phyloP scores from a whole-genome alignment of 441 rosid species.

The Syzygium malaccense region DNA sequence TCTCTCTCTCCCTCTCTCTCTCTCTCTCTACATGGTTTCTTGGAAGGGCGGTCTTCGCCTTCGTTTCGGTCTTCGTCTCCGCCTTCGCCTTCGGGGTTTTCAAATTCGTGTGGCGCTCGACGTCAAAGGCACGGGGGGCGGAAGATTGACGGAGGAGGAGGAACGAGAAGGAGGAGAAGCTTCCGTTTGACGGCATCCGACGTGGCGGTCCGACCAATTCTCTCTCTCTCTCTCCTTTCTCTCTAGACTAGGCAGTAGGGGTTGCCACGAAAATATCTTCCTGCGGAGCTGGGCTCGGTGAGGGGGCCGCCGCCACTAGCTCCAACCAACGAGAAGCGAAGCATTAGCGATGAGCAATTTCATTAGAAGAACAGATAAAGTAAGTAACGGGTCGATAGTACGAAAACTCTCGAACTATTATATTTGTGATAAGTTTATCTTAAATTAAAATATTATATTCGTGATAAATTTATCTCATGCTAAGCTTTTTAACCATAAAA shows the following conservation, averaged over 20 bases:
- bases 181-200: not conserved
- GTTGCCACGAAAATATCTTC: not conserved
- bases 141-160: not conserved
- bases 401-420: rapidly evolving
- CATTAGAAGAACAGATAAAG: no score
- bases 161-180: not conserved
- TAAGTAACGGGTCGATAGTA: no score
- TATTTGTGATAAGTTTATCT: no score
- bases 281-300: not conserved
- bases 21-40: constrained; percentile 15
- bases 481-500: no score
- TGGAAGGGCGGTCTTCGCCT: not conserved
- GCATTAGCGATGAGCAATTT: not conserved
- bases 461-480: no score
- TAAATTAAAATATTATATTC: no score
- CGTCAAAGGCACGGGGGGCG: not conserved
- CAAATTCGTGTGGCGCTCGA: not conserved
- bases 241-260: not conserved
- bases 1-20: constrained; percentile 8
- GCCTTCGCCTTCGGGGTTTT: not conserved
- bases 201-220: not conserved
- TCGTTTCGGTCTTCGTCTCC: not conserved
- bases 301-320: not conserved
- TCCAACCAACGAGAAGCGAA: not conserved
- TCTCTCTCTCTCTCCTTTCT: not conserved